These are phyloP conservation scores for Cryptococcus wingfieldii DNA, from an alignment of 1,284 basidiomycete species.

Conservation along the genomic window DNA sequence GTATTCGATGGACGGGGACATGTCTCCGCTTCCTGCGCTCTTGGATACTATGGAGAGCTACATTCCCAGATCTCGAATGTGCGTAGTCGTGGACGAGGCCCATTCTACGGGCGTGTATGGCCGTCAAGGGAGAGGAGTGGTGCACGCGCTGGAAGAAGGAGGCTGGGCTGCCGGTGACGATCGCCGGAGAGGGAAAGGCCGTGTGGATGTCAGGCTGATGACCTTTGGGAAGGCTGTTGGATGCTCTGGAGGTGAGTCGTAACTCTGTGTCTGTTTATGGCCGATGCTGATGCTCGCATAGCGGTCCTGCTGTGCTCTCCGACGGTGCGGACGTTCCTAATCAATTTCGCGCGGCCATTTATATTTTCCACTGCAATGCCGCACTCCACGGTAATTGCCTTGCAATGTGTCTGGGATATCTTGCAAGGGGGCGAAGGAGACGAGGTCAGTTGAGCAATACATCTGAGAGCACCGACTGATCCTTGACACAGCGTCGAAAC, in stretches of 20 bases:
- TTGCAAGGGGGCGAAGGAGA: conserved; percentile 65
- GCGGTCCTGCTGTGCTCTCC: conserved; percentile 73
- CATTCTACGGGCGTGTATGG: conserved; percentile 78
- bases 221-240: conserved; percentile 68
- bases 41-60: conserved; percentile 52
- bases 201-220: conserved; percentile 54
- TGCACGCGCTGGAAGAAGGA: conserved; percentile 29
- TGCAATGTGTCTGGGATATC: conserved; percentile 72
- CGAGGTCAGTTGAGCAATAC: conserved; percentile 51
- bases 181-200: conserved; percentile 45
- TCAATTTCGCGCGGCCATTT: conserved; percentile 88
- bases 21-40: conserved; percentile 69
- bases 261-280: not conserved
- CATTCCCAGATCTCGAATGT: conserved; percentile 46
- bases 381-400: conserved; percentile 67
- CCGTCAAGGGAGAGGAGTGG: conserved; percentile 58
- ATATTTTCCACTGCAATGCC: conserved; percentile 84
- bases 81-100: conserved; percentile 69
- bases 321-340: conserved; percentile 72
- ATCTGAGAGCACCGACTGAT: conserved; percentile 22
- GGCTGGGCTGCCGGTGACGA: conserved; percentile 52
- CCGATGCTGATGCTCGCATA: conserved; percentile 34
- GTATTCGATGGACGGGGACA: conserved; percentile 94
- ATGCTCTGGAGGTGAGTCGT: conserved; percentile 67
- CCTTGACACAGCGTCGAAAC: conserved; percentile 26